These are phyloP conservation scores for Phaeosphaeria sp. DNA, from an alignment of 2,329 filamentous ascomycete species.

Conservation along the genomic window DNA sequence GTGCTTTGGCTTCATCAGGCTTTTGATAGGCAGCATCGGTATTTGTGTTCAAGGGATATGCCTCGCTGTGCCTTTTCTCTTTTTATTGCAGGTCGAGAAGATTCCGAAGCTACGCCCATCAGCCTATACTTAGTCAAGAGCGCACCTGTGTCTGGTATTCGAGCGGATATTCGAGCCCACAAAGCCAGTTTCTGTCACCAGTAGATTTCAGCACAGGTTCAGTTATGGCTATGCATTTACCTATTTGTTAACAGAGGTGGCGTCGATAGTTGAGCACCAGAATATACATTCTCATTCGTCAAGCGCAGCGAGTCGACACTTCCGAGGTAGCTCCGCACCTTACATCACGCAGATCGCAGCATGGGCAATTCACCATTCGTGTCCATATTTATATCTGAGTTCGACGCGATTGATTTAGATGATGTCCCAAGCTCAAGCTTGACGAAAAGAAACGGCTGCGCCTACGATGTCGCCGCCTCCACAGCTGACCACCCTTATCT, in stretches of 20 bases:
- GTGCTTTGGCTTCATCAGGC: neutral
- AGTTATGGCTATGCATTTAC: too few species aligned
- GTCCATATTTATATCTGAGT: neutral
- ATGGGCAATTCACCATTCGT: neutral
- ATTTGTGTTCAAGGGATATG: neutral
- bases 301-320: slow-evolving; percentile 10
- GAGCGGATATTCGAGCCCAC: too few species aligned
- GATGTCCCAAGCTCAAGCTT: neutral
- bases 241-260: too few species aligned
- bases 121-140: neutral
- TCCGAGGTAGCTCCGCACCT: slow-evolving; percentile 18
- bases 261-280: too few species aligned
- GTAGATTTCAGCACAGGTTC: too few species aligned
- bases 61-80: neutral
- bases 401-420: neutral
- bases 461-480: slow-evolving; percentile 15
- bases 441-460: too few species aligned
- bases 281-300: too few species aligned
- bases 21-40: neutral
- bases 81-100: neutral
- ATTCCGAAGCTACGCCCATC: neutral
- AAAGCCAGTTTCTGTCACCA: too few species aligned
- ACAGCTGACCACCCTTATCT: slow-evolving; percentile 14
- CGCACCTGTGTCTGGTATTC: neutral
- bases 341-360: slow-evolving; percentile 1